Evolutionary conservation across 176 grass and related monocot species (phyloP), one percentile per base, ranked within the genome.

Genomic region (Rhynchospora tenuis): DNA sequence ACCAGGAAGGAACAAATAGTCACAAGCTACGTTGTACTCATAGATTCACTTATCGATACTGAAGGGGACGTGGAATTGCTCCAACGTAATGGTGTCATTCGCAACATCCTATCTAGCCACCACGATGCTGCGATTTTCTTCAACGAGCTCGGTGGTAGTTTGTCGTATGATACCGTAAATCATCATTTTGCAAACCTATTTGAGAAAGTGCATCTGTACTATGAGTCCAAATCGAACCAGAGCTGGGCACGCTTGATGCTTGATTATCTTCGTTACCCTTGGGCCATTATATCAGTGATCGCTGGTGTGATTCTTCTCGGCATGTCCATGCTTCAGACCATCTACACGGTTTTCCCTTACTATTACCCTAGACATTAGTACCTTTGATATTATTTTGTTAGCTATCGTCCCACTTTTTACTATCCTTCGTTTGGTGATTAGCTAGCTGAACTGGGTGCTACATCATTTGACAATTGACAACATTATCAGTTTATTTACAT

Each of bases 211-310:
- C 59, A 67, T 14, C 16, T 64, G 24, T 86, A 80, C 24, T 86
- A 79, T 5, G 84, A 44, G 6, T 80, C 23, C 5, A 66, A 67
- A 16, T 81, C 59, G 84, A 76, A 67, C 84, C 22, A 24, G 13
- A 81, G 57, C n/a, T 81, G 59, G 79, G 79, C 79, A 1, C 56
- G 79, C 14, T 64, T 81, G 59, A 81, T 64, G 28, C 59, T 44
- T 55, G 59, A 86, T 44, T 86, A 86, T 38, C 80, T 86, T 45
- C 66, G n/a, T 11, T 80, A 75, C 9, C 84, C 84, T 9, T 81
- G 75, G 84, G 47, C 44, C 7, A 8, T 46, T 23, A 52, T 86
- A 43, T 86, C 74, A 50, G 23, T 86, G 20, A 27, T 86, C 7
- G 74, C 33, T 42, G 84, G 4, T 0, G 6, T 81, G 13, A 81